Conservation (phyloP, 305 asterid genomes). For the Striga hermonthica region DNA sequence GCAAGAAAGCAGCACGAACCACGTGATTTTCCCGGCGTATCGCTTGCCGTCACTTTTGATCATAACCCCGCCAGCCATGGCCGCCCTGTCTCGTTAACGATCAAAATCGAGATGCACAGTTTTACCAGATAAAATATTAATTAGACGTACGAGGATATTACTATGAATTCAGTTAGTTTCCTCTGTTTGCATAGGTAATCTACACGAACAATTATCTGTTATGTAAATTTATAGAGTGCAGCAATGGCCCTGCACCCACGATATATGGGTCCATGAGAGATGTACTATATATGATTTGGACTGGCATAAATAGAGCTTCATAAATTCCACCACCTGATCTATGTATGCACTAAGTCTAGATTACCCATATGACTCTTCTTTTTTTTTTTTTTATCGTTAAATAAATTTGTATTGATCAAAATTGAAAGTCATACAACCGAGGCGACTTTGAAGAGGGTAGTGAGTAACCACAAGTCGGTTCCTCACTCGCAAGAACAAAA, state of each 20-base stretch:
- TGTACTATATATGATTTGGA: slow-evolving; percentile 1
- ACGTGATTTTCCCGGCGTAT: slow-evolving; percentile 47
- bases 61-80: slow-evolving; percentile 45
- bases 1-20: slow-evolving; percentile 49
- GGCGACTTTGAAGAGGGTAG: too few relatives aligned
- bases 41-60: slow-evolving; percentile 28
- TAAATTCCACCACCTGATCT: too few relatives aligned
- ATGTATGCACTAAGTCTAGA: too few relatives aligned
- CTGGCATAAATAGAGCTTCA: not conserved
- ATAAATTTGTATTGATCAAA: too few relatives aligned
- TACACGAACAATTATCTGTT: not conserved
- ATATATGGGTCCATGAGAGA: slow-evolving; percentile 1
- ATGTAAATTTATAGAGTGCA: not conserved
- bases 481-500: too few relatives aligned
- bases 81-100: not conserved
- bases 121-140: too few relatives aligned
- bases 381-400: too few relatives aligned
- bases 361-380: too few relatives aligned
- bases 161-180: not conserved
- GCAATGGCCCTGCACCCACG: not conserved
- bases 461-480: too few relatives aligned
- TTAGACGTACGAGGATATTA: too few relatives aligned
- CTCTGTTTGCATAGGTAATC: not conserved
- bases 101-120: not conserved
- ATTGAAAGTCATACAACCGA: too few relatives aligned